Base-by-base conservation (phyloP, 2,329 filamentous ascomycete genomes). In the Plectosphaerella cucumerina region DNA sequence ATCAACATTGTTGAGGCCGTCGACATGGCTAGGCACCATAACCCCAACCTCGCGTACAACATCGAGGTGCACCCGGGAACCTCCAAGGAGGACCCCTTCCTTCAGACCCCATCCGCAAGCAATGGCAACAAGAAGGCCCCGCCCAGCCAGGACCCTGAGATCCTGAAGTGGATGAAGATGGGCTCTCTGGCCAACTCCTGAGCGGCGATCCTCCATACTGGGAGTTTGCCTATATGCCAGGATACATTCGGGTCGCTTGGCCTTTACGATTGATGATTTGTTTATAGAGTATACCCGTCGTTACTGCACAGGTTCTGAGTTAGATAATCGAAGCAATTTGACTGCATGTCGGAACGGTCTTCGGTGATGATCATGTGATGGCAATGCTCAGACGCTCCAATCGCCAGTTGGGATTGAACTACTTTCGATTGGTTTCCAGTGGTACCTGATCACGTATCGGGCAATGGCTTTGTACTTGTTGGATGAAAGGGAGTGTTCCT, bases 41-140 rank as follows among this genome's bases (percentile, higher is more conserved):
- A 54, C 44, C 44, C 37, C 1, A 45, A 49, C 45, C 37, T 53
- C 20, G 42, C 47, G 2, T 52, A 54, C 26, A 50, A 53, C 6
- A 53, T 74, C 11, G 71, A 74, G 53, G 61, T 74, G 18, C 71
- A 74, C 44, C 69, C 70, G 0, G 60, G 63, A n/a, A 73, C 71
- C 9, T 56, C 63, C 5, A 66, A 65, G 48, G 65, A 72, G 20
- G 71, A 74, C 26, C 68, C 69, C 0, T 63, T 73, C 15, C 41
- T 74, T 15, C 59, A 60, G 33, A 59, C 58, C 1, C 47, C 47
- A 14, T 59, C 59, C 20, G 63, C 54, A 35, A 60, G 63, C 17
- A 50, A 56, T 1, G 60, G 58, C 11, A 49, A 54, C 18, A 53
- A 56, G 12, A 61, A 56, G 51, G 56, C 67, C 26, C 71, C 71